Conservation (phyloP, 73 alveolate species). For the Tetrahymena malaccensis region DNA sequence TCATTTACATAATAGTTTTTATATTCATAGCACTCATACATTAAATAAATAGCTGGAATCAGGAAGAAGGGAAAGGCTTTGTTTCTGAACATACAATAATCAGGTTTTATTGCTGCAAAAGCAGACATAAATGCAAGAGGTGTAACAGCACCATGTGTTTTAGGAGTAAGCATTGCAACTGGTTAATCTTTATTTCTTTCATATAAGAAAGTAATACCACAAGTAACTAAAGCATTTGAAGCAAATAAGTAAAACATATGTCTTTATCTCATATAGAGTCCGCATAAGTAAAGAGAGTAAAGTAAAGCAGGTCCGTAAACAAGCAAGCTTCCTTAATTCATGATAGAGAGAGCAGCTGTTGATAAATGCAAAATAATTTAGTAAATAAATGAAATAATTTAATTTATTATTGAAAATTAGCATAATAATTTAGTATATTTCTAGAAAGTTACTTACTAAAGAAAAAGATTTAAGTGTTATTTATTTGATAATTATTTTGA, state of each 20-base stretch:
- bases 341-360: background rate
- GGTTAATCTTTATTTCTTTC: conserved; percentile 7
- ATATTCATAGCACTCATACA: conserved; percentile 34
- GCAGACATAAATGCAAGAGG: conserved; percentile 29
- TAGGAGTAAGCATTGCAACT: conserved; percentile 25
- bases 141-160: conserved; percentile 24
- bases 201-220: conserved; percentile 23
- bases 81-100: background rate
- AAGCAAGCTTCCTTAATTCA: conserved; percentile 11
- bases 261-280: background rate
- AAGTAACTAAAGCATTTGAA: background rate
- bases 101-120: conserved; percentile 8
- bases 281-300: conserved; percentile 12
- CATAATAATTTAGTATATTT: background rate
- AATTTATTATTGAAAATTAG: background rate
- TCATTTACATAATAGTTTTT: conserved; percentile 31
- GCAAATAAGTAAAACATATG: conserved; percentile 1
- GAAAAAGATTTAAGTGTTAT: conserved; percentile 27
- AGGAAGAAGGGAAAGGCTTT: conserved; percentile 26
- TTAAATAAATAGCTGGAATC: conserved; percentile 4
- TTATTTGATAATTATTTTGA: background rate
- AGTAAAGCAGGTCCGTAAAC: conserved; percentile 36
- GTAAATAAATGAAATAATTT: background rate
- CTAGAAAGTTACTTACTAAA: background rate
- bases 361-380: background rate